Base-by-base conservation (phyloP, 306 rosid species). In the Lathyrus aphaca region DNA sequence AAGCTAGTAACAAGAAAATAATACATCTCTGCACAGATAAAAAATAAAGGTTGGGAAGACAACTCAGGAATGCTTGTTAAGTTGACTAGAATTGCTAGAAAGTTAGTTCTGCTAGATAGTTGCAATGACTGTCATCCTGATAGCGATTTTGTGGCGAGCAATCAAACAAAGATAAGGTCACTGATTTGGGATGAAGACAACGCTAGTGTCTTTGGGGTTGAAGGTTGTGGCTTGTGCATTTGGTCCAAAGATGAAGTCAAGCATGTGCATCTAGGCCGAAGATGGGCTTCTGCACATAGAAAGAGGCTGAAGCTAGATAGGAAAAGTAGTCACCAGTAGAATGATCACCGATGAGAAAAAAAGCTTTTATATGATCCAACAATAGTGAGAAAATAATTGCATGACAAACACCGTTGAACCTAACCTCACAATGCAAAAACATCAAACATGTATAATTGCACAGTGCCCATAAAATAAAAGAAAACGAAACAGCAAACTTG, bases 1-100 rank as follows among this genome's bases (percentile, higher is more conserved):
- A 21, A 54, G 16, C 60, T 54, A 54, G 38, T 55, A 12, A 1
- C 30, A 53, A 10, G 29, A 55, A 55, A 23, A 55, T 23, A 27
- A 55, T 55, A 37, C 38, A 55, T 55, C 27, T 55, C 37, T 2
- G 38, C 4, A 15, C 37, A 55, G 14, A 25, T 6, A 25, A 55
- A 55, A 55, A 27, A 17, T 21, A 19, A 53, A 53, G 59, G 10
- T 55, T 55, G 61, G 38, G 61, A 55, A 55, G 16, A 16, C 10
- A 55, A 21, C 15, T 55, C 61, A 55, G 10, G 12, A 15, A 55
- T 55, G 37, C 37, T 23, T 16, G 17, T 14, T 16, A 46, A 46
- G 53, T 6, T 1, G 17, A 16, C 19, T 6, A 46, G 53, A 46
- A 46, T 15, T 46, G 53, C 21, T n/a, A 46, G 19, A 46, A 46